A percentile compares a stretch with the other conserved stretches of the same genome.
Conservation (phyloP, 129 eudicot species). For the Heracleum sosnowskyi region DNA sequence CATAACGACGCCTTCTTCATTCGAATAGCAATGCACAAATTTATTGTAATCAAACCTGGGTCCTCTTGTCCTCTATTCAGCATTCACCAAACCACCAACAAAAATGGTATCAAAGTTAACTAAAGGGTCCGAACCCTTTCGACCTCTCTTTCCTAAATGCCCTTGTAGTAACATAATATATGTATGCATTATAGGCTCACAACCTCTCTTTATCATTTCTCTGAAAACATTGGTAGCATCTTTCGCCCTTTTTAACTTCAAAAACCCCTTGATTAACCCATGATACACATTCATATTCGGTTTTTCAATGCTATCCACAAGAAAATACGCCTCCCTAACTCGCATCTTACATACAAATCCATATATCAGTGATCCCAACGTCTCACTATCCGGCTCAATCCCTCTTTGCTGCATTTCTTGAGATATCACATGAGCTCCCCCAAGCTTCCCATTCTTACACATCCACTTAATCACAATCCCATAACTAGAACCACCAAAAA, state of each 20-base stretch:
- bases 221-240: conserved; percentile 88
- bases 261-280: conserved; percentile 70
- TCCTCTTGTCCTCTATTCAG: conserved; percentile 28
- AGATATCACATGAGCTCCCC: conserved; percentile 39
- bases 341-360: conserved; percentile 54
- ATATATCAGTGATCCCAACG: conserved; percentile 46
- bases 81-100: conserved; percentile 76
- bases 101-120: conserved; percentile 84
- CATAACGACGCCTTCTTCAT: conserved; percentile 80
- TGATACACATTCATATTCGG: conserved; percentile 61
- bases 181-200: conserved; percentile 92
- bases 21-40: conserved; percentile 73
- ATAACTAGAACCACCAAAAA: conserved; percentile 5
- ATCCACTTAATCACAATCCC: conserved; percentile 8
- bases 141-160: conserved; percentile 77
- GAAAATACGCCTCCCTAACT: conserved; percentile 50
- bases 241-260: conserved; percentile 50
- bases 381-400: conserved; percentile 38
- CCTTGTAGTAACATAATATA: conserved; percentile 91
- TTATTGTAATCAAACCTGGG: conserved; percentile 32
- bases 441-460: conserved; percentile 48
- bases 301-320: conserved; percentile 38
- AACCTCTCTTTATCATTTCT: conserved; percentile 83
- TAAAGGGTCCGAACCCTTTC: conserved; percentile 72
- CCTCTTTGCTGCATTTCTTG: conserved; percentile 68